Evolutionary conservation across 306 rosid genomes (phyloP).

Genomic region (Vigna nakashimae): DNA sequence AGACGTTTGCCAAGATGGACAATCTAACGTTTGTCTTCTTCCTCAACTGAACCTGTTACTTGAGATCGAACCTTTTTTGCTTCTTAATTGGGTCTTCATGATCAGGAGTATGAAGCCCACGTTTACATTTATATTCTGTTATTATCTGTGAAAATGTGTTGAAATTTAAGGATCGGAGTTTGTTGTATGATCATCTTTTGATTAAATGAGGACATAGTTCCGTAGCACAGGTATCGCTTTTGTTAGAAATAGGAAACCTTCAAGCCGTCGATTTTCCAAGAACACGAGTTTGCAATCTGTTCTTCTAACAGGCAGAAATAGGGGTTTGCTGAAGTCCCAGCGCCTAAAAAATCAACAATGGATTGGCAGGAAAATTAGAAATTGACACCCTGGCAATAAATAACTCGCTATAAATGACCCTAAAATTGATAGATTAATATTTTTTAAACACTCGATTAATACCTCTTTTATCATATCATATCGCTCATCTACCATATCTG

Average conservation of each 20-base stretch:
- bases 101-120: constrained; percentile 8
- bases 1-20: constrained; percentile 46
- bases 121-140: neutral
- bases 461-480: no score
- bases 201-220: constrained; percentile 23
- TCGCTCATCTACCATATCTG: no score
- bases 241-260: neutral
- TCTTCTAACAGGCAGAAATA: neutral
- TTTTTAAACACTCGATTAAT: no score
- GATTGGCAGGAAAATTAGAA: neutral
- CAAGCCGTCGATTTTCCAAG: constrained; percentile 17
- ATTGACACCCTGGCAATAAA: constrained; percentile 4
- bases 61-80: constrained; percentile 33
- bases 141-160: constrained; percentile 28
- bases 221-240: neutral
- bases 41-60: constrained; percentile 29
- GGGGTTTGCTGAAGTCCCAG: constrained; percentile 1
- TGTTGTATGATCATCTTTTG: constrained; percentile 34
- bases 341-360: neutral
- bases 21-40: constrained; percentile 40
- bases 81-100: constrained; percentile 38
- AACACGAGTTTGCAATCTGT: neutral
- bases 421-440: no score
- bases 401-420: neutral
- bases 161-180: constrained; percentile 42